Percentiles rank a stretch among this genome's conserved stretches.
Conservation (phyloP, 75 land plant genomes). For the Cupressus sempervirens region DNA sequence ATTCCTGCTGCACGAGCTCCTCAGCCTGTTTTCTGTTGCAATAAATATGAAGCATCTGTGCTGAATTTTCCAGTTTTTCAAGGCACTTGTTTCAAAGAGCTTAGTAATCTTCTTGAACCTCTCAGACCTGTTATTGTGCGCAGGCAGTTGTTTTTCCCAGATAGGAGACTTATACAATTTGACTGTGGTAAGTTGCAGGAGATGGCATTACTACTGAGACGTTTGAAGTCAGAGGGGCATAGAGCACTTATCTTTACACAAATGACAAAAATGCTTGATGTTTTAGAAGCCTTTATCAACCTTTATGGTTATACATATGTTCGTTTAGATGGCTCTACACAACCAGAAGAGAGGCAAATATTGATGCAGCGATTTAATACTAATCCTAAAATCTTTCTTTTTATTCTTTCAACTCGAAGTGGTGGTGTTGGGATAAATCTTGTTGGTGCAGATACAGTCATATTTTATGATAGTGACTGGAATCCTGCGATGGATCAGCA, state of each 20-base stretch:
- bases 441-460: slow-evolving; percentile 99
- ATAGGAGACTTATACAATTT: slow-evolving; percentile 91
- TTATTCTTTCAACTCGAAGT: slow-evolving; percentile 97
- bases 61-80: slow-evolving; percentile 34
- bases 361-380: slow-evolving; percentile 99
- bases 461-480: slow-evolving; percentile 99
- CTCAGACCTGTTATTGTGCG: slow-evolving; percentile 85
- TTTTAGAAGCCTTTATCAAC: slow-evolving; percentile 92
- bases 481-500: slow-evolving; percentile 99
- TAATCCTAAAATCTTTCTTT: slow-evolving; percentile 92
- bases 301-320: slow-evolving; percentile 98
- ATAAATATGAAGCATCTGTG: slow-evolving; percentile 31
- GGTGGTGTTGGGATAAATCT: slow-evolving; percentile 98
- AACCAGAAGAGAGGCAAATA: slow-evolving; percentile 96
- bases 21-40: slow-evolving; percentile 83
- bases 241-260: slow-evolving; percentile 97
- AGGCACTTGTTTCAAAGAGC: slow-evolving; percentile 29
- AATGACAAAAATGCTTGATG: slow-evolving; percentile 99
- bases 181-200: slow-evolving; percentile 99
- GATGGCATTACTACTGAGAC: slow-evolving; percentile 73
- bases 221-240: slow-evolving; percentile 89
- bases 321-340: slow-evolving; percentile 99
- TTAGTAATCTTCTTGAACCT: slow-evolving; percentile 54
- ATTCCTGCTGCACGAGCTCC: slow-evolving; percentile 97
- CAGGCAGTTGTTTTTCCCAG: slow-evolving; percentile 94